Percentiles rank a stretch among this genome's conserved stretches.
These are phyloP conservation scores for Serendipita vermifera DNA, from an alignment of 768 basidiomycete genomes.

Conservation along the genomic window DNA sequence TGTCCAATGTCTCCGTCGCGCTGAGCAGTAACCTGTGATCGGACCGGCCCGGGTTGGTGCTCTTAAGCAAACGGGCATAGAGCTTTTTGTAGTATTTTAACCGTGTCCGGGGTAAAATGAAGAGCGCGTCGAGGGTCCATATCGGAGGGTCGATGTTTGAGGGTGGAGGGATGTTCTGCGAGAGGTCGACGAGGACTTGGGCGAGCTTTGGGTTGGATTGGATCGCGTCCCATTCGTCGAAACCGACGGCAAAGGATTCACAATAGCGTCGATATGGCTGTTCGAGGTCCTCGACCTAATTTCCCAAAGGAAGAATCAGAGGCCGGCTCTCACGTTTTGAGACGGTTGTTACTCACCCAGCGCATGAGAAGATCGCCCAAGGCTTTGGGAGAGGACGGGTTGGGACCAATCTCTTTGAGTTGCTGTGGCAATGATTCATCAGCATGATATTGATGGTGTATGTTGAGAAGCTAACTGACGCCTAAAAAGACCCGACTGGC, in stretches of 20 bases:
- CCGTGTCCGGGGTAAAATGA: conserved; percentile 71
- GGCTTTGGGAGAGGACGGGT: conserved; percentile 84
- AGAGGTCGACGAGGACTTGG: conserved; percentile 55
- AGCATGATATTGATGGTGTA: conserved; percentile 11
- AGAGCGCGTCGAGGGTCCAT: conserved; percentile 83
- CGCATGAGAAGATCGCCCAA: conserved; percentile 92
- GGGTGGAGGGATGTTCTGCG: conserved; percentile 48
- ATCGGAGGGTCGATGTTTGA: conserved; percentile 15
- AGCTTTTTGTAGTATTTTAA: conserved; percentile 87
- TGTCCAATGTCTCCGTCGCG: conserved; percentile 70
- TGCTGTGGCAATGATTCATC: conserved; percentile 37
- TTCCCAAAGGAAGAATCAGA: neutral
- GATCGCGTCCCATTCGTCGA: conserved; percentile 75
- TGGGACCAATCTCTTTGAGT: conserved; percentile 86
- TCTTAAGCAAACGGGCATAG: conserved; percentile 73
- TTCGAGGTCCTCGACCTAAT: conserved; percentile 83
- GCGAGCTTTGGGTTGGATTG: conserved; percentile 59
- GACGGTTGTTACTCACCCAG: conserved; percentile 55
- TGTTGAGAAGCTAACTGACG: conserved; percentile 31
- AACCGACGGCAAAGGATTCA: conserved; percentile 55
- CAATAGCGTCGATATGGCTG: conserved; percentile 76
- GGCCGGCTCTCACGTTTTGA: neutral
- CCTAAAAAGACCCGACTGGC: conserved; percentile 70
- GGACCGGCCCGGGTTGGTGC: conserved; percentile 70
- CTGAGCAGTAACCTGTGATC: conserved; percentile 72